Evolutionary conservation across 148 eudicot species (phyloP).

Genomic region (Hydrangea macrophylla): DNA sequence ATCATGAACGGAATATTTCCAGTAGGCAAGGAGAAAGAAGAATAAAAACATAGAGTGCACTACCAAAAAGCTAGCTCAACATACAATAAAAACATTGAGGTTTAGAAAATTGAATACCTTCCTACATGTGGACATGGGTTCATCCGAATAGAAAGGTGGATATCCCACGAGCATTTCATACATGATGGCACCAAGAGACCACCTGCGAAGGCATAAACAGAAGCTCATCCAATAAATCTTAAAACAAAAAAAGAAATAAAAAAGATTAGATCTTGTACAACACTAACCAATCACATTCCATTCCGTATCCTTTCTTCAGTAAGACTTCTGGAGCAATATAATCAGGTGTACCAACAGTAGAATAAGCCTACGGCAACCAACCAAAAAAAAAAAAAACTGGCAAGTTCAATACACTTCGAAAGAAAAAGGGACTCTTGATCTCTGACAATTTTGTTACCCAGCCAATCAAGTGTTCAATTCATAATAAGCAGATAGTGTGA

Average conservation of each 20-base stretch:
- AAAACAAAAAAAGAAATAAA: background rate
- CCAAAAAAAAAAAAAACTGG: too few species aligned
- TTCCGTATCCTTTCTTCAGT: constrained; percentile 96
- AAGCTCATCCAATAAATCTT: constrained; percentile 4
- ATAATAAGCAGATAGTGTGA: background rate
- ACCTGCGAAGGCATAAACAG: constrained; percentile 46
- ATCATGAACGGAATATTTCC: background rate
- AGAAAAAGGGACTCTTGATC: constrained; percentile 1
- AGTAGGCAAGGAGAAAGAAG: constrained; percentile 2
- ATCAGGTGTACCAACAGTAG: constrained; percentile 99
- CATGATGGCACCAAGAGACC: constrained; percentile 99
- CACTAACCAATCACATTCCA: constrained; percentile 98
- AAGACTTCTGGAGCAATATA: constrained; percentile 99
- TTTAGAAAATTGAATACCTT: too few species aligned
- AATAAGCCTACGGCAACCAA: constrained; percentile 70
- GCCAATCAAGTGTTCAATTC: too few species aligned
- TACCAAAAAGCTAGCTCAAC: too few species aligned
- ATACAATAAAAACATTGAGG: too few species aligned
- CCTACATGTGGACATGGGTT: constrained; percentile 97
- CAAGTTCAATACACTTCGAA: constrained; percentile 1
- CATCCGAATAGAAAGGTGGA: constrained; percentile 98
- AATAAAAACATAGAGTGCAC: too few species aligned
- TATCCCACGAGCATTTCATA: constrained; percentile 99
- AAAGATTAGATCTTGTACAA: constrained; percentile 15
- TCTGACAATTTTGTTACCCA: too few species aligned